Conservation (phyloP, 768 basidiomycete genomes). For the Trametes cingulata region DNA sequence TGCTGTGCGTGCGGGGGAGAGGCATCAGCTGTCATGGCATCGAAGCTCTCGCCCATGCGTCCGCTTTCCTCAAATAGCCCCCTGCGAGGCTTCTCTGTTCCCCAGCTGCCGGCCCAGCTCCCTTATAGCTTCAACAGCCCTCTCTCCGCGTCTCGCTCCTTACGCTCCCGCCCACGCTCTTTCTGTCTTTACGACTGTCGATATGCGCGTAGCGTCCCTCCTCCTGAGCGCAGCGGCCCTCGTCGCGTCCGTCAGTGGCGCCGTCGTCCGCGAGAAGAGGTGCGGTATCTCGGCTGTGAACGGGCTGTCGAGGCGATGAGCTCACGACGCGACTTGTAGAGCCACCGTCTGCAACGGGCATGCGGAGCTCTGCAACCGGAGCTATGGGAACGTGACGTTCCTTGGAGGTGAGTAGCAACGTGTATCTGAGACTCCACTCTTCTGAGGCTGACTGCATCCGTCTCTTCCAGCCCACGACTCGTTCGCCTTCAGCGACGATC, state of each 20-base stretch:
- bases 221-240: conserved; percentile 2
- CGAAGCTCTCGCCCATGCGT: conserved; percentile 14
- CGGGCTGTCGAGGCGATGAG: neutral
- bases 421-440: neutral
- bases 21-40: conserved; percentile 18
- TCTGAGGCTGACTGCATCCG: neutral
- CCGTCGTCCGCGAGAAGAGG: conserved; percentile 7
- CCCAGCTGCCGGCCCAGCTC: conserved; percentile 23
- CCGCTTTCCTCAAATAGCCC: conserved; percentile 19
- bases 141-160: neutral
- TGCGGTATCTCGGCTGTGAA: neutral
- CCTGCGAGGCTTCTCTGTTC: conserved; percentile 8
- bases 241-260: conserved; percentile 15
- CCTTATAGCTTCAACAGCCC: conserved; percentile 4
- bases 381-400: conserved; percentile 49
- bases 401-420: conserved; percentile 31
- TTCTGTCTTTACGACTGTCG: conserved; percentile 4
- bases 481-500: conserved; percentile 50
- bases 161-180: conserved; percentile 6
- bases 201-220: conserved; percentile 17
- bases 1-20: neutral
- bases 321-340: conserved; percentile 6
- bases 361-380: conserved; percentile 57
- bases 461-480: conserved; percentile 53
- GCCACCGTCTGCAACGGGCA: conserved; percentile 61